phyloP scores from a whole-genome alignment of 1,284 basidiomycete species.

The Inonotus hispidus region DNA sequence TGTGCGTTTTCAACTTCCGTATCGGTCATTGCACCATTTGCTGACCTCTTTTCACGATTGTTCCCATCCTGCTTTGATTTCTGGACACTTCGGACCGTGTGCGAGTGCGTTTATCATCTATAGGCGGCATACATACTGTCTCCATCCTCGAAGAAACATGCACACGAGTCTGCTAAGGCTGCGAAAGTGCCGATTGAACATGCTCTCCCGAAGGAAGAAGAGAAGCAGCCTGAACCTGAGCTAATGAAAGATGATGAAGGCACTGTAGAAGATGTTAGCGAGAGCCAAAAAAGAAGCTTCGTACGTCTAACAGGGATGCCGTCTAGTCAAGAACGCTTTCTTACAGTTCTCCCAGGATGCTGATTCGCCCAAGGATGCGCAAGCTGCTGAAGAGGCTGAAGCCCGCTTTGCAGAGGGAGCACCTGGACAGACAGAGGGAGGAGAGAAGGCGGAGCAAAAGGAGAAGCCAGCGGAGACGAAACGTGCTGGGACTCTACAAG shows the following conservation, averaged over 20 bases:
- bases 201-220: constrained; percentile 8
- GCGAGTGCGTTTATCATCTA: neutral
- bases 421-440: constrained; percentile 6
- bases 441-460: constrained; percentile 14
- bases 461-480: constrained; percentile 4
- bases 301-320: constrained; percentile 1
- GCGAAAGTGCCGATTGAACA: constrained; percentile 13
- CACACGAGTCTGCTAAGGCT: constrained; percentile 10
- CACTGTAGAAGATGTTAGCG: constrained; percentile 15
- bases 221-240: constrained; percentile 1
- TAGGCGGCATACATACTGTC: constrained; percentile 15
- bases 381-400: constrained; percentile 11
- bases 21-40: neutral
- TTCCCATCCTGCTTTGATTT: neutral
- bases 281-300: constrained; percentile 3
- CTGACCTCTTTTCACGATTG: neutral
- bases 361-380: constrained; percentile 17
- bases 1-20: constrained; percentile 9
- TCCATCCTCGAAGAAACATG: constrained; percentile 15
- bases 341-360: constrained; percentile 12
- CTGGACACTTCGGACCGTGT: neutral
- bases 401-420: constrained; percentile 9
- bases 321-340: neutral
- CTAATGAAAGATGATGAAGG: constrained; percentile 19
- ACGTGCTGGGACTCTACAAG: constrained; percentile 11